Base-by-base conservation (phyloP, 1,284 basidiomycete genomes). In the Agaricales sp. region DNA sequence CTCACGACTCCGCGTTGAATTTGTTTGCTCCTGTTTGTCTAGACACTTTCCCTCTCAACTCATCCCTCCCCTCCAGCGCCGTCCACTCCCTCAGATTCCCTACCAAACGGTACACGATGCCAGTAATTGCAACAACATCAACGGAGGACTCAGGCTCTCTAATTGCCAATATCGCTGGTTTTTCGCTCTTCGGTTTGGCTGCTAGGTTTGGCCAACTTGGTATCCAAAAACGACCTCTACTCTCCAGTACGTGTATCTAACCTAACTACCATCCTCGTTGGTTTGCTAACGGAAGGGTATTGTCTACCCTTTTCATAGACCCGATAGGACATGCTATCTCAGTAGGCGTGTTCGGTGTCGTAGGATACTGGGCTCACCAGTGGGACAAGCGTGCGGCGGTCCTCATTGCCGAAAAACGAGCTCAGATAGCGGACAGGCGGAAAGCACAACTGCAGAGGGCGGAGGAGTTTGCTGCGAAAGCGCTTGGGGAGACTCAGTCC, bases 201-300 rank as follows among this genome's bases (percentile, higher is more conserved):
- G 80, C 81, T 13, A 75, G 89, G 54, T 70, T 88, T 53, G 87
- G 87, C 57, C 89, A 92, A 65, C 80, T 92, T 19, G 83, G 82
- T 47, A 82, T 92, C 57, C 86, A 89, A 62, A 77, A 70, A 57
- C 71, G 80, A 57, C 78, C 78, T 58, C 68, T 85, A 45, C 70
- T 80, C 60, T 71, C 76, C 45, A 86, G 85, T 88, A 60, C 59
- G 85, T 77, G 16, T 24, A 49, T 47, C 41, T 21, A 37, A 16
- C 20, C 25, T 46, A 18, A 22, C 19, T 18, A 18, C 30, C 30
- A 16, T 20, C 13, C 43, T 11, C n/a, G 30, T 8, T 11, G 11
- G 30, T 22, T 18, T 45, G 14, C 20, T 46, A 16, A 19, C 35
- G 41, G 8, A 35, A 23, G 38, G 49, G 47, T 39, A 23, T 41